Percentiles rank a stretch among this genome's conserved stretches.
These are phyloP conservation scores for Phytophthora aleatoria DNA, from an alignment of 352 stramenopile species.

Conservation along the genomic window DNA sequence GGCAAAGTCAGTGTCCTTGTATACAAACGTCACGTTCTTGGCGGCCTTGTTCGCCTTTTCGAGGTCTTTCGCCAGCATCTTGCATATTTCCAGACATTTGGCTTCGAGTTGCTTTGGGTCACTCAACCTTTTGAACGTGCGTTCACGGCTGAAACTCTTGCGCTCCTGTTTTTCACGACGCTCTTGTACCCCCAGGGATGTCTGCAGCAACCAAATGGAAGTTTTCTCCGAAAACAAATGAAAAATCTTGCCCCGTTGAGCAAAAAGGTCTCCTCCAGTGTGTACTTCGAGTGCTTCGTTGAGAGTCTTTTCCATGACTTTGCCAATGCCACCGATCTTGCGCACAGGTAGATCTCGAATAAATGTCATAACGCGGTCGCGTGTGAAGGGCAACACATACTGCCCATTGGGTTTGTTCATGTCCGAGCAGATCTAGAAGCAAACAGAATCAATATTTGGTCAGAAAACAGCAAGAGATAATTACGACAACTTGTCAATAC, in stretches of 20 bases:
- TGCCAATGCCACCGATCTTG: slow-evolving; percentile 95
- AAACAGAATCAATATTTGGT: slow-evolving; percentile 3
- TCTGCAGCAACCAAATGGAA: slow-evolving; percentile 73
- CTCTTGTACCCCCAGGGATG: slow-evolving; percentile 64
- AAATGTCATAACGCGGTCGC: slow-evolving; percentile 86
- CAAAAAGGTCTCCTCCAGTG: slow-evolving; percentile 84
- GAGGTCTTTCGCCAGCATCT: slow-evolving; percentile 61
- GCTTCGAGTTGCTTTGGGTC: slow-evolving; percentile 50
- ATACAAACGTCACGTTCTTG: slow-evolving; percentile 73
- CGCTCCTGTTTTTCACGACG: slow-evolving; percentile 57
- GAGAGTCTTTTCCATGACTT: slow-evolving; percentile 96
- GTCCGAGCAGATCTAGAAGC: slow-evolving; percentile 90
- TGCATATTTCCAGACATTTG: slow-evolving; percentile 73
- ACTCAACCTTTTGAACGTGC: slow-evolving; percentile 61
- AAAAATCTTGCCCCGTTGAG: slow-evolving; percentile 57
- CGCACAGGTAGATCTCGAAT: slow-evolving; percentile 86
- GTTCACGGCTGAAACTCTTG: slow-evolving; percentile 82
- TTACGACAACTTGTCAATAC: slow-evolving; percentile 24
- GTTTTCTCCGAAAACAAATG: slow-evolving; percentile 76
- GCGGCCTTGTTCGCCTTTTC: slow-evolving; percentile 42
- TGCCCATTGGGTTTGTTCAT: slow-evolving; percentile 98
- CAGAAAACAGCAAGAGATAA: not conserved
- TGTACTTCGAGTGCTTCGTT: slow-evolving; percentile 73
- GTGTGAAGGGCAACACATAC: slow-evolving; percentile 84
- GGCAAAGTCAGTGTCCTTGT: slow-evolving; percentile 72